Base-by-base conservation (phyloP, 1,139 yeast species). In the Yamadazyma siamensis region DNA sequence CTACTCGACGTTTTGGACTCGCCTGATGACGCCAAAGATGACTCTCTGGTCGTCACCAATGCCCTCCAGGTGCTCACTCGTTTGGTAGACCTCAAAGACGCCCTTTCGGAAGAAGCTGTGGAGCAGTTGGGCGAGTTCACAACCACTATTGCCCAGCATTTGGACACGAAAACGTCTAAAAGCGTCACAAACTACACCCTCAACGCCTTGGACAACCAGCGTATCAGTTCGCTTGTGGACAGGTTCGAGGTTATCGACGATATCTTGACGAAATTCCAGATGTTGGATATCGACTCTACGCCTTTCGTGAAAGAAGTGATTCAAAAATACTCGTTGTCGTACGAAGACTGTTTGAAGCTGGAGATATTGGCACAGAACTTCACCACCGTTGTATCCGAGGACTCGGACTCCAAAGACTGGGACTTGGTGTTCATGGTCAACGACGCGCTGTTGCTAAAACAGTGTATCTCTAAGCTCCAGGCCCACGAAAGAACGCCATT, bases 241-340 rank as follows among this genome's bases (percentile, higher is more conserved):
- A 28, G 41, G 11, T 29, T 33, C 6, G 61, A 53, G 14, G 30
- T 55, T 2, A 41, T 64, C 3, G 56, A 61, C 32, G 65, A 61
- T 31, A 43, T 55, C n/a, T 62, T 52, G 36, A 34, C 55, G 5
- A 64, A 61, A 31, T 36, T 47, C 36, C 28, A 51, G 6, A 61
- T 59, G 36, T 30, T 49, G 9, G 40, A 38, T 8, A 36, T 51
- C 4, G 41, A 39, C 26, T 28, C 39, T 6, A 24, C 43, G 3
- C 25, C 19, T 8, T 39, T 42, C 14, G 28, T 39, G 10, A 23
- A 23, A 12, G 17, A 32, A 4, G 23, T 41, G 4, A 11, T 41
- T 12, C 17, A 26, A 5, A 27, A 27, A 12, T 37, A 35, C 25
- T 13, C 29, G 4, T 38, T 38, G 32, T 22, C 25, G 3, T 38